Evolutionary conservation across 768 basidiomycete genomes (phyloP).

Genomic region (Vishniacozyma victoriae): DNA sequence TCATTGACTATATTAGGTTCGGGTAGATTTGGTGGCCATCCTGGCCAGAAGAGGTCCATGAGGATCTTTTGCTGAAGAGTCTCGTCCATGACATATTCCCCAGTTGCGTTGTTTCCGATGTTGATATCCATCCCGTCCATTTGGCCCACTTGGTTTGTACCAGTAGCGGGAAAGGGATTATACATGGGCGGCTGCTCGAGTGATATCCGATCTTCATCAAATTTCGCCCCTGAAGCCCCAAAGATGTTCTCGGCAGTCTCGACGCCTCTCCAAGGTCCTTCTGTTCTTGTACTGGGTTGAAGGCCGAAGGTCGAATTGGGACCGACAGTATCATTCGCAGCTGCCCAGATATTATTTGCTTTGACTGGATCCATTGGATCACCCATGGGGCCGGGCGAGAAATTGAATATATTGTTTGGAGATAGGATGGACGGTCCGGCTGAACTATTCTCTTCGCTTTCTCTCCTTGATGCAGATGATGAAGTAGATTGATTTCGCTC

Average conservation of each 20-base stretch:
- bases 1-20: constrained; percentile 41
- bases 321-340: not conserved
- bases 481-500: too few relatives aligned
- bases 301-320: not conserved
- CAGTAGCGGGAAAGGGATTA: not conserved
- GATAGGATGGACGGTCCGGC: constrained; percentile 11
- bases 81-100: constrained; percentile 12
- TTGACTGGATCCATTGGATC: not conserved
- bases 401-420: constrained; percentile 36
- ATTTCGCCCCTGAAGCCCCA: not conserved
- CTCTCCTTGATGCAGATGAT: not conserved
- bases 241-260: constrained; percentile 9
- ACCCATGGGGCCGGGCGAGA: constrained; percentile 29
- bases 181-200: not conserved
- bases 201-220: not conserved
- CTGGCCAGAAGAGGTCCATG: constrained; percentile 42
- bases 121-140: not conserved
- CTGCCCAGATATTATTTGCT: not conserved
- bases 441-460: not conserved
- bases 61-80: constrained; percentile 34
- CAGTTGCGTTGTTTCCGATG: too few relatives aligned
- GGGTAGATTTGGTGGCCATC: constrained; percentile 36
- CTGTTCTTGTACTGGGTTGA: constrained; percentile 8
- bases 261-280: constrained; percentile 30
- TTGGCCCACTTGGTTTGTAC: not conserved